Base-by-base conservation (phyloP, 139 green algal species). In the Asterochloris erici region DNA sequence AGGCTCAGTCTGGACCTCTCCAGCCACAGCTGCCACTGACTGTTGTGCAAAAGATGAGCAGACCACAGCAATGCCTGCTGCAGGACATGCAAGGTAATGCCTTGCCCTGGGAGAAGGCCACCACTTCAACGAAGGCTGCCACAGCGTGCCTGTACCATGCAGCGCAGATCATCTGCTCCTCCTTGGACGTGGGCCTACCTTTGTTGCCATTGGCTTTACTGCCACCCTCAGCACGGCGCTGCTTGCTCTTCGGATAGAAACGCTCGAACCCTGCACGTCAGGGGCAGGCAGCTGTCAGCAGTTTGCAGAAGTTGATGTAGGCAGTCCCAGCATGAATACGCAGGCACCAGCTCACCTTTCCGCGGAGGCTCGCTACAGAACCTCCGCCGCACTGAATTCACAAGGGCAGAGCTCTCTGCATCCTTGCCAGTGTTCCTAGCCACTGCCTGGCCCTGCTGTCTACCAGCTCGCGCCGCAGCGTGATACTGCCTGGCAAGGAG, bases 281-380 rank as follows among this genome's bases (percentile, higher is more conserved):
- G 66, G 21, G 66, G 23, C 12, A 60, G 38, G 1, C 14, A 14
- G 26, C 12, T 27, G 27, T 24, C 19, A 64, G 28, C 16, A 63
- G 13, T 63, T 21, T 21, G 12, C 21, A 12, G 14, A 68, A 0
- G 12, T 21, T 11, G 26, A 16, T 81, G 60, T 10, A 60, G 6
- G 0, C 61, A 47, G 13, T 0, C 21, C 0, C 19, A 14, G 13
- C 24, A 47, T 14, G 9, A 71, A 26, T 10, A 68, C 11, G 54
- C 74, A 28, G 11, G 19, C 14, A 11, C 17, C 54, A 38, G 23
- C 27, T 19, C 69, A 81, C 77, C 77, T 63, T 81, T 81, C 17
- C 77, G 77, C 23, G 77, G 77, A 29, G 77, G 77, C 54, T 81
- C 77, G n/a, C 77, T 81, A 26, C 77, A 62, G 23, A 81, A 81